Evolutionary conservation across 2,329 filamentous ascomycete genomes (phyloP).

Genomic region (Epicoccum nigrum): DNA sequence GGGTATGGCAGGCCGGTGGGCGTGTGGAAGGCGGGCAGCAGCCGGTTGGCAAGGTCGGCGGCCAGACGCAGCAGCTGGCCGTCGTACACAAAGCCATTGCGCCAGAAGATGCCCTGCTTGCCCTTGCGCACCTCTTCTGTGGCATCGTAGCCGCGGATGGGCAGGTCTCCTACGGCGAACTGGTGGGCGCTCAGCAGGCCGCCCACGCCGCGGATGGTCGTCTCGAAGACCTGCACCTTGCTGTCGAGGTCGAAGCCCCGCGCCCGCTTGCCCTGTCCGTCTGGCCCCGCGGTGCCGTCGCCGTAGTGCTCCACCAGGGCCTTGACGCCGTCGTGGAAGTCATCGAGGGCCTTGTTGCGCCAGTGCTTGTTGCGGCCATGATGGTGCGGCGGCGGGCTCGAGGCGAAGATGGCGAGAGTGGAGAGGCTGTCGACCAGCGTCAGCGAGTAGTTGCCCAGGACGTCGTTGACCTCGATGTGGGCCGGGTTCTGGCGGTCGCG

Average conservation of each 20-base stretch:
- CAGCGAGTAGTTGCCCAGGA: constrained; percentile 94
- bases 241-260: constrained; percentile 93
- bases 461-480: constrained; percentile 90
- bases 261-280: constrained; percentile 73
- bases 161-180: constrained; percentile 88
- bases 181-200: constrained; percentile 91
- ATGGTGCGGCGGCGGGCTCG: constrained; percentile 66
- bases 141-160: constrained; percentile 78
- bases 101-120: constrained; percentile 66
- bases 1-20: constrained; percentile 92
- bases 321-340: constrained; percentile 80
- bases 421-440: constrained; percentile 95
- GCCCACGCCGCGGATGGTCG: constrained; percentile 90
- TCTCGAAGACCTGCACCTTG: constrained; percentile 99
- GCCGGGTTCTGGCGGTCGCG: constrained; percentile 80
- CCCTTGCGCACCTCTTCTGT: constrained; percentile 42
- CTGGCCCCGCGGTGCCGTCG: constrained; percentile 73
- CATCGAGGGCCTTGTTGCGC: constrained; percentile 54
- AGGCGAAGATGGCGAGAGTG: constrained; percentile 89
- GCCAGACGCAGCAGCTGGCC: constrained; percentile 91
- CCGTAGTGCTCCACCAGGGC: constrained; percentile 83
- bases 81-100: constrained; percentile 80
- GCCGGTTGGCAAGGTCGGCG: constrained; percentile 78
- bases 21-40: constrained; percentile 92
- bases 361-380: constrained; percentile 33